Percentiles rank a stretch among this genome's conserved stretches.
These are phyloP conservation scores for Tetrahymena malaccensis DNA, from an alignment of 73 alveolate genomes.

Conservation along the genomic window DNA sequence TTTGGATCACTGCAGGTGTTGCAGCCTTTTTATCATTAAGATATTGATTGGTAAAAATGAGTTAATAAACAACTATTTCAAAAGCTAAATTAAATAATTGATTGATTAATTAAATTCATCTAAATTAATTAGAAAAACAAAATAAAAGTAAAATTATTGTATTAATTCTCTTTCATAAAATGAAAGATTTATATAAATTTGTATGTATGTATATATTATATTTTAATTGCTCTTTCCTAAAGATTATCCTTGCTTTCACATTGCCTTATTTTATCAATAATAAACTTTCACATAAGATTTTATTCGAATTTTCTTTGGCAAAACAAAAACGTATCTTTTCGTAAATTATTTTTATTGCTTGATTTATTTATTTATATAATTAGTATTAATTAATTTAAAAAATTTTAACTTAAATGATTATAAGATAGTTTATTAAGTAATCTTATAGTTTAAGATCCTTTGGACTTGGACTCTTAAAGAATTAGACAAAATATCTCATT, in stretches of 20 bases:
- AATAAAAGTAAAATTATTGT: too few species aligned
- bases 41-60: slow-evolving; percentile 4
- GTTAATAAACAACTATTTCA: not conserved
- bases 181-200: not conserved
- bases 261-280: too few species aligned
- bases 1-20: slow-evolving; percentile 99
- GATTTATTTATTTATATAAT: too few species aligned
- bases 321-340: too few species aligned
- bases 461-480: not conserved
- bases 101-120: not conserved
- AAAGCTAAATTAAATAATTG: not conserved
- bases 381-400: too few species aligned
- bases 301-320: too few species aligned
- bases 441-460: not conserved
- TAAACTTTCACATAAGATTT: too few species aligned
- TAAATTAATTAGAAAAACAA: not conserved
- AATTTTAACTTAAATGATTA: not conserved
- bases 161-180: not conserved
- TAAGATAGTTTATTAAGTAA: not conserved
- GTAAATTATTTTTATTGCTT: too few species aligned
- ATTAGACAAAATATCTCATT: not conserved
- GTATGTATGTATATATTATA: too few species aligned
- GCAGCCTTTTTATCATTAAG: slow-evolving; percentile 88
- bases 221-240: too few species aligned
- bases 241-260: too few species aligned